Conservation (phyloP, 306 rosid genomes). For the Crataegus laevigata region DNA sequence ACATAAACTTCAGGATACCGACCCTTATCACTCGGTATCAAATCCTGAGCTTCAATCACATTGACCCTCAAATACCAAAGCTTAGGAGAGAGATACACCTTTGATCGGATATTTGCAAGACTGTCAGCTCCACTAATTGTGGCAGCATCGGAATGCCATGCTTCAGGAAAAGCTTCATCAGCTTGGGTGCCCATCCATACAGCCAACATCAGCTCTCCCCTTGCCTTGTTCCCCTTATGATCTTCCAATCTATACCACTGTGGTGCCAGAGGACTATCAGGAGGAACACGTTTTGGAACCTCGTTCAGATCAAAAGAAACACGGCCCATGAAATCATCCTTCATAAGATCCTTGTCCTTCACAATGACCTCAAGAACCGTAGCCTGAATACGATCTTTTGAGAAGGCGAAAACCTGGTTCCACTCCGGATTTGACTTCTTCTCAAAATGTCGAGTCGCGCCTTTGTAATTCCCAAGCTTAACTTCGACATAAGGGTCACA, state of each 20-base stretch:
- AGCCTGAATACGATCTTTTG: constrained; percentile 83
- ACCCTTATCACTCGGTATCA: constrained; percentile 65
- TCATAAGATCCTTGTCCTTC: constrained; percentile 82
- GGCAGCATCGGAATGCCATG: constrained; percentile 96
- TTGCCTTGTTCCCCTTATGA: constrained; percentile 53
- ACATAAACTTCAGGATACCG: constrained; percentile 83
- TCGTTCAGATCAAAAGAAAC: constrained; percentile 74
- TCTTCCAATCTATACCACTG: constrained; percentile 95
- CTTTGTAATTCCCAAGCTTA: constrained; percentile 87
- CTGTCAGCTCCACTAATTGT: constrained; percentile 81
- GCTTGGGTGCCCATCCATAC: constrained; percentile 99
- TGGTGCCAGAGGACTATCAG: constrained; percentile 89
- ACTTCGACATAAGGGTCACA: constrained; percentile 92
- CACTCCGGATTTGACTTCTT: constrained; percentile 89
- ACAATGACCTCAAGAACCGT: constrained; percentile 75
- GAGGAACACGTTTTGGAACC: constrained; percentile 89
- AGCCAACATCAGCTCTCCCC: constrained; percentile 94
- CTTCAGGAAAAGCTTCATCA: constrained; percentile 96
- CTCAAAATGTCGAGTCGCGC: constrained; percentile 91
- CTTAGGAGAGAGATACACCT: constrained; percentile 95
- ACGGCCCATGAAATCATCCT: constrained; percentile 84
- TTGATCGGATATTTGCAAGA: constrained; percentile 79
- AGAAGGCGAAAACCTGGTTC: constrained; percentile 92
- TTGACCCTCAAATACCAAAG: constrained; percentile 98
- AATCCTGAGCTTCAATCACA: constrained; percentile 93